Conservation (phyloP, 2,329 filamentous ascomycete genomes). For the Plenodomus lindquistii region DNA sequence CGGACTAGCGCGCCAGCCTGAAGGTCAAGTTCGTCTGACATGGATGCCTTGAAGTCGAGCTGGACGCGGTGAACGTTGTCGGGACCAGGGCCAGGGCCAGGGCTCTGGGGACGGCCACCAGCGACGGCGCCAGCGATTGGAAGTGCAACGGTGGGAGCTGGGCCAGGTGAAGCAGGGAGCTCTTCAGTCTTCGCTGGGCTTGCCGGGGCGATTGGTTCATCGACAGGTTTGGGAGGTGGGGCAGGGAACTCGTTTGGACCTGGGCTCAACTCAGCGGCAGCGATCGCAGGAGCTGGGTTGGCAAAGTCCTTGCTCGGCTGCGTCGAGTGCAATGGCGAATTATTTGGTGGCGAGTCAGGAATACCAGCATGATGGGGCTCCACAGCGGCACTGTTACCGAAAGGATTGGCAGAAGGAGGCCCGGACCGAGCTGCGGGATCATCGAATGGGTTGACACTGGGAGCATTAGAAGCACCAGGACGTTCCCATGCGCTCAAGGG, state of each 20-base stretch:
- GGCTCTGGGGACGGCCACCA: conserved; percentile 66
- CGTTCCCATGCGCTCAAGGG: conserved; percentile 46
- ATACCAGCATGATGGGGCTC: conserved; percentile 38
- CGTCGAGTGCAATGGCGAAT: conserved; percentile 26
- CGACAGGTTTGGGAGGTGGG: conserved; percentile 57
- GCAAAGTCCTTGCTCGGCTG: conserved; percentile 32
- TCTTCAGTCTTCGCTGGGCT: conserved; percentile 67
- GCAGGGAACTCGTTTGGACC: conserved; percentile 19
- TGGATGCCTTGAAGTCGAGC: conserved; percentile 88
- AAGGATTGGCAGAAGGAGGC: conserved; percentile 61
- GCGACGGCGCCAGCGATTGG: conserved; percentile 59
- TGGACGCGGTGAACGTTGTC: conserved; percentile 87
- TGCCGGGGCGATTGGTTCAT: conserved; percentile 43
- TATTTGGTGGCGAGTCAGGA: conserved; percentile 27
- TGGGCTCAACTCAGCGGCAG: conserved; percentile 47
- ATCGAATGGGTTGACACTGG: conserved; percentile 72
- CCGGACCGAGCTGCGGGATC: conserved; percentile 38
- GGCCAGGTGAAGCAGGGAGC: conserved; percentile 57
- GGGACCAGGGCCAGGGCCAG: conserved; percentile 42
- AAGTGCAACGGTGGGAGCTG: conserved; percentile 43
- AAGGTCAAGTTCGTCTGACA: conserved; percentile 89
- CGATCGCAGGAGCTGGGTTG: conserved; percentile 45
- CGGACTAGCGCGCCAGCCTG: conserved; percentile 81
- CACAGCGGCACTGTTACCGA: conserved; percentile 43
- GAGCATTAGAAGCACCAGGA: conserved; percentile 41